These are phyloP conservation scores for Nannizziopsis arthrosporioides DNA, from an alignment of 2,329 filamentous ascomycete species.

Conservation along the genomic window DNA sequence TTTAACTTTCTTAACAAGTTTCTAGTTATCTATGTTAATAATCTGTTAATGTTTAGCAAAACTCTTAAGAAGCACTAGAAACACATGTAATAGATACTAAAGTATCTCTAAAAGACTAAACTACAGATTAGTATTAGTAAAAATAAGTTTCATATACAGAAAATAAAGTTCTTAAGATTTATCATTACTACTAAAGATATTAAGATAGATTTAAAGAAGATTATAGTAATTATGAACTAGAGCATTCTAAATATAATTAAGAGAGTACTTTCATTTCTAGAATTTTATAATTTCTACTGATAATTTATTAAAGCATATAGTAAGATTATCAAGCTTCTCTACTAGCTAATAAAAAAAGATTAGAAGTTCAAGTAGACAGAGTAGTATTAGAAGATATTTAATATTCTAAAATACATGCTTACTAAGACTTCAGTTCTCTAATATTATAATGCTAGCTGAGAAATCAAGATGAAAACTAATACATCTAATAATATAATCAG, in stretches of 20 bases:
- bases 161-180: background rate
- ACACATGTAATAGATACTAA: conserved; percentile 1
- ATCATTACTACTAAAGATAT: too few relatives aligned
- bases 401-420: background rate
- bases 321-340: background rate
- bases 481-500: too few relatives aligned
- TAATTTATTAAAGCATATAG: background rate
- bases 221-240: too few relatives aligned
- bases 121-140: background rate
- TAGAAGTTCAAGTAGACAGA: background rate
- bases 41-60: conserved; percentile 3
- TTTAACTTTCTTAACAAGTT: too few relatives aligned
- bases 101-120: background rate
- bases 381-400: background rate
- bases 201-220: too few relatives aligned
- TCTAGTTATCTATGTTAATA: background rate
- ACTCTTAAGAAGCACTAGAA: background rate
- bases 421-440: too few relatives aligned
- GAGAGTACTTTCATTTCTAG: too few relatives aligned
- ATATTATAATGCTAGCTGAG: too few relatives aligned
- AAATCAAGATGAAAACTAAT: too few relatives aligned
- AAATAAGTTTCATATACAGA: background rate
- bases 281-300: conserved; percentile 5
- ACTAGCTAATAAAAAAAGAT: background rate
- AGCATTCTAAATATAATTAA: too few relatives aligned